Conservation (phyloP, 257 asterid species). For the Dorcoceras hygrometricum region DNA sequence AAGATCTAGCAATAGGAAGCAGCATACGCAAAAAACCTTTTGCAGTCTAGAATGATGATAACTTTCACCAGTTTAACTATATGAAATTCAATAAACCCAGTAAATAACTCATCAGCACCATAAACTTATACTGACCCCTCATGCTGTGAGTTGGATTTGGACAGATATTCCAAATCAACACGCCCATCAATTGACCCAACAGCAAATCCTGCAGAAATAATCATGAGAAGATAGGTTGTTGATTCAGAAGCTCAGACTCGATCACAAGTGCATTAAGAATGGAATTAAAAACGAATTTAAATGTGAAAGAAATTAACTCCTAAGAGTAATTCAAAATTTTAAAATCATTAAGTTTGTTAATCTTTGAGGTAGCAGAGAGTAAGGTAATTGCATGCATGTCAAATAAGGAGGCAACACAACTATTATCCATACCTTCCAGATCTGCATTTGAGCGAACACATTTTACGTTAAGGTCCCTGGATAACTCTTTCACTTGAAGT, state of each 20-base stretch:
- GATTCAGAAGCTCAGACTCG: not conserved
- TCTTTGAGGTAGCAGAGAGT: constrained; percentile 13
- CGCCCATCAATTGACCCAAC: constrained; percentile 87
- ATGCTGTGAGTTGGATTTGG: constrained; percentile 34
- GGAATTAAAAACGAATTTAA: not conserved
- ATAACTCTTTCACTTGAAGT: constrained; percentile 42
- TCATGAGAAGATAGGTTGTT: not conserved
- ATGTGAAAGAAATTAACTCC: not conserved
- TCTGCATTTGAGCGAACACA: constrained; percentile 69
- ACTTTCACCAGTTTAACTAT: constrained; percentile 3
- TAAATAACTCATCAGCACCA: not conserved
- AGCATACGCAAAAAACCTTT: not conserved
- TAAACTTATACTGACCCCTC: constrained; percentile 58
- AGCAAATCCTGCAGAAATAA: constrained; percentile 57
- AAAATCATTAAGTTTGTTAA: not conserved
- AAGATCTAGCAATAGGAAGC: constrained; percentile 9
- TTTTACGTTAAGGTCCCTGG: constrained; percentile 44
- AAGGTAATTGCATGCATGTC: constrained; percentile 14
- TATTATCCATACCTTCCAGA: constrained; percentile 57
- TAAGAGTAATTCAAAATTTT: not conserved
- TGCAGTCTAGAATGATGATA: not conserved
- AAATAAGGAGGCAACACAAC: constrained; percentile 15
- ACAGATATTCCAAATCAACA: constrained; percentile 61
- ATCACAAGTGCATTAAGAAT: not conserved
- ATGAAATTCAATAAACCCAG: constrained; percentile 2